These are phyloP conservation scores for Wickerhamomyces silvicola DNA, from an alignment of 805 yeast genomes.

Conservation along the genomic window DNA sequence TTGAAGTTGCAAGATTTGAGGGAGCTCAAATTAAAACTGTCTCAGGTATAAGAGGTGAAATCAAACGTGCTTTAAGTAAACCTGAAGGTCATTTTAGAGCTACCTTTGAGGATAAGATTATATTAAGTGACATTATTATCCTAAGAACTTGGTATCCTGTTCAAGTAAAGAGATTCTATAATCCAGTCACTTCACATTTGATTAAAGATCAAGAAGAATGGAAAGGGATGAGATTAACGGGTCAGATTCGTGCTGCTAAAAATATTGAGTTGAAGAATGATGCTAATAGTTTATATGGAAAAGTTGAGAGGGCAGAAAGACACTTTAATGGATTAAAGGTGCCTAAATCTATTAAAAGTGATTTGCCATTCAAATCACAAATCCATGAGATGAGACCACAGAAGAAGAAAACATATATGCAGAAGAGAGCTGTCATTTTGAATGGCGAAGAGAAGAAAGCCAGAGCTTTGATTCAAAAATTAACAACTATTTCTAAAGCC, in stretches of 20 bases:
- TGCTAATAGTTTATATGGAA: conserved; percentile 47
- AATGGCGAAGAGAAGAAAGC: conserved; percentile 93
- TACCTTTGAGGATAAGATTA: conserved; percentile 90
- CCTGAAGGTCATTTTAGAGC: conserved; percentile 97
- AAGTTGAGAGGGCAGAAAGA: conserved; percentile 79
- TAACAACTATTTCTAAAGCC: conserved; percentile 76
- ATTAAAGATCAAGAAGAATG: conserved; percentile 74
- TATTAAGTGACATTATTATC: conserved; percentile 84
- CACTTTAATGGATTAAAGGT: conserved; percentile 83
- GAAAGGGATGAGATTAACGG: conserved; percentile 96
- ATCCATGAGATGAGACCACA: conserved; percentile 84
- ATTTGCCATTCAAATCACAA: conserved; percentile 90
- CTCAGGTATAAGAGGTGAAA: conserved; percentile 96
- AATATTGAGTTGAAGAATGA: conserved; percentile 56
- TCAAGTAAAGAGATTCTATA: conserved; percentile 81
- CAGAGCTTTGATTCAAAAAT: conserved; percentile 79
- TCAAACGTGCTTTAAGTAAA: conserved; percentile 85
- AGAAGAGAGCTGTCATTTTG: conserved; percentile 88
- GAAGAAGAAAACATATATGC: conserved; percentile 71
- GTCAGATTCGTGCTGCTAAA: conserved; percentile 79
- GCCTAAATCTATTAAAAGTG: conserved; percentile 69
- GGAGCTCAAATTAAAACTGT: conserved; percentile 97
- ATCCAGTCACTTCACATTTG: conserved; percentile 90
- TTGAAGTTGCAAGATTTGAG: conserved; percentile 96
- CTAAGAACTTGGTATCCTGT: conserved; percentile 97